phyloP scores from a whole-genome alignment of 2,329 filamentous ascomycete genomes.

The Monosporascus sp. region DNA sequence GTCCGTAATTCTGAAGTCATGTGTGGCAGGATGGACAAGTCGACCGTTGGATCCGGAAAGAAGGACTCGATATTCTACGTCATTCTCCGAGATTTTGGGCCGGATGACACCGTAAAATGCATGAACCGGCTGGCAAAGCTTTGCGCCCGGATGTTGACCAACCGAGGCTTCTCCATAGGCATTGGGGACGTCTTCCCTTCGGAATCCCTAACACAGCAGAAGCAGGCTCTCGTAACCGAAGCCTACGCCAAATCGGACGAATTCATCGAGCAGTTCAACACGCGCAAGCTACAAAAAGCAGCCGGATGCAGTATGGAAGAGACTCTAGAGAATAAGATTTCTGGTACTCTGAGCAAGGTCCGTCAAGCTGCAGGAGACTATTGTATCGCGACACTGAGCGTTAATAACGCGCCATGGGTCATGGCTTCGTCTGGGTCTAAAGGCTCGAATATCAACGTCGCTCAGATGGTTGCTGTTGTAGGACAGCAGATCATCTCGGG shows the following conservation, averaged over 20 bases:
- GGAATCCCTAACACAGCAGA: conserved; percentile 61
- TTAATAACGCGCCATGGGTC: conserved; percentile 85
- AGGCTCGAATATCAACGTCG: conserved; percentile 95
- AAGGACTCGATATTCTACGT: conserved; percentile 98
- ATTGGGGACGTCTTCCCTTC: conserved; percentile 92
- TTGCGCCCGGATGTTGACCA: conserved; percentile 81
- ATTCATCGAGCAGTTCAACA: conserved; percentile 76
- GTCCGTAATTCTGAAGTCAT: conserved; percentile 96
- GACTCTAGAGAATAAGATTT: conserved; percentile 85
- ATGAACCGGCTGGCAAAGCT: conserved; percentile 94
- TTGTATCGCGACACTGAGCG: conserved; percentile 84
- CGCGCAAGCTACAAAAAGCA: conserved; percentile 76
- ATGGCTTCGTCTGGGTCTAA: conserved; percentile 98
- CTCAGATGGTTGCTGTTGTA: conserved; percentile 96
- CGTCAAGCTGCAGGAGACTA: conserved; percentile 85
- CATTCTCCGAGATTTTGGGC: conserved; percentile 89
- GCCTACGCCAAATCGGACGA: conserved; percentile 79
- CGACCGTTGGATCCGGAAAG: conserved; percentile 92
- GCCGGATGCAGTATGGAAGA: conserved; percentile 87
- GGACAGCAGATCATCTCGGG: conserved; percentile 97
- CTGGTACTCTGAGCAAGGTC: conserved; percentile 86
- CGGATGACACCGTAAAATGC: conserved; percentile 77
- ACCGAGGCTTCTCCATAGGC: conserved; percentile 92
- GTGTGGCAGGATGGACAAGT: conserved; percentile 97
- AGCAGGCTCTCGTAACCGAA: conserved; percentile 67